These are phyloP conservation scores for Solanum sitiens DNA, from an alignment of 257 asterid genomes.

Conservation along the genomic window DNA sequence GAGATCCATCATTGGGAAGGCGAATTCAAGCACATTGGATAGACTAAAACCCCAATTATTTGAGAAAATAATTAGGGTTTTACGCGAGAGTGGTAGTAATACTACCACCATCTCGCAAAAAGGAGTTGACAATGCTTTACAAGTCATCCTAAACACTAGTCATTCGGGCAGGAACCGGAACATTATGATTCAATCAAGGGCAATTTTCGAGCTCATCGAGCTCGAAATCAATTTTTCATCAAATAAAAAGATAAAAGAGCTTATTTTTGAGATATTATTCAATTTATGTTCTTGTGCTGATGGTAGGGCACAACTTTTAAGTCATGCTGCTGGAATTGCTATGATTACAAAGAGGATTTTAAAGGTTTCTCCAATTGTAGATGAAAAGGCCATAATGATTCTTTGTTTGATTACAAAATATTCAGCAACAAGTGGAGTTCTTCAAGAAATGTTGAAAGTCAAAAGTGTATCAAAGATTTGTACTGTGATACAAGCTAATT, in stretches of 20 bases:
- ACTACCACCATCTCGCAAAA: neutral
- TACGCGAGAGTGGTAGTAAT: neutral
- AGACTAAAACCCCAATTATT: conserved; percentile 31
- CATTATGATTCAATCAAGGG: conserved; percentile 31
- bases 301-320: conserved; percentile 52
- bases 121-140: conserved; percentile 21
- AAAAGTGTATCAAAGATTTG: conserved; percentile 49
- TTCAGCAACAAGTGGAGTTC: conserved; percentile 27
- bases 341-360: conserved; percentile 35
- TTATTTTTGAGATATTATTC: conserved; percentile 26
- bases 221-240: conserved; percentile 11
- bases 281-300: conserved; percentile 42
- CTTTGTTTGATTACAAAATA: conserved; percentile 25
- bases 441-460: conserved; percentile 40
- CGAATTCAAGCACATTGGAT: conserved; percentile 1
- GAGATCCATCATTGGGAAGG: conserved; percentile 6
- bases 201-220: conserved; percentile 31
- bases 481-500: conserved; percentile 31
- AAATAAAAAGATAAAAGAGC: conserved; percentile 32
- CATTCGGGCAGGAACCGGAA: conserved; percentile 34
- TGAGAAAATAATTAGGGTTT: neutral
- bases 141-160: conserved; percentile 22
- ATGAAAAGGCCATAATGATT: conserved; percentile 37
- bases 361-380: conserved; percentile 28
- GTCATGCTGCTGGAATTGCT: conserved; percentile 47